Conservation (phyloP, 257 asterid genomes). For the Fraxinus quadrangulata region DNA sequence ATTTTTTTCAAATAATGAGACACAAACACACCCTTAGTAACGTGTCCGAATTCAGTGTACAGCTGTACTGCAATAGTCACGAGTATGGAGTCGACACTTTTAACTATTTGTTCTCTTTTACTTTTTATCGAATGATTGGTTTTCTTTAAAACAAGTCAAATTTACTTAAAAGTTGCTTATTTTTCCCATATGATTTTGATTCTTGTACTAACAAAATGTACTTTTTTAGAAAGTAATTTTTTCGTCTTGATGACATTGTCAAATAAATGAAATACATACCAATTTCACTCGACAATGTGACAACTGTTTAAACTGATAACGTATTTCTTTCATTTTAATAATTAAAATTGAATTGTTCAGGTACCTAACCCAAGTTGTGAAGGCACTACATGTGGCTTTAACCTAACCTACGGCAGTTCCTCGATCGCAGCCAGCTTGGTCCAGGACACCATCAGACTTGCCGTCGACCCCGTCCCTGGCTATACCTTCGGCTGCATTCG, state of each 20-base stretch:
- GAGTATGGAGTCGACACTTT: not conserved
- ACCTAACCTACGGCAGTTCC: conserved; percentile 71
- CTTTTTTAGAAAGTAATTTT: not conserved
- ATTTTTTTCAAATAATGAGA: no score
- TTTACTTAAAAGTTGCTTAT: not conserved
- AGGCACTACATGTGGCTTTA: conserved; percentile 54
- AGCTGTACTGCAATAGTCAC: not conserved
- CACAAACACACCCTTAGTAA: no score
- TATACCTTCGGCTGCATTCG: conserved; percentile 75
- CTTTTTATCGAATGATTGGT: not conserved
- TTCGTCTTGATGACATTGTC: no score
- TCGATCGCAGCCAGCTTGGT: conserved; percentile 48
- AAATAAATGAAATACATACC: no score
- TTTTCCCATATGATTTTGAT: not conserved
- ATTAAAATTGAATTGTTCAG: conserved; percentile 30
- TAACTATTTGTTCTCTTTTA: no score
- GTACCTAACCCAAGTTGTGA: conserved; percentile 63
- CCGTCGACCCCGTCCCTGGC: conserved; percentile 47
- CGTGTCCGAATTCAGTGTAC: not conserved
- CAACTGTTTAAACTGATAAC: no score
- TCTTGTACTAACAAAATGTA: not conserved
- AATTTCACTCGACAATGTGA: no score
- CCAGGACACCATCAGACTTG: conserved; percentile 59
- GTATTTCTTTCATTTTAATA: not conserved
- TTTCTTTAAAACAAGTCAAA: not conserved